phyloP scores from a whole-genome alignment of 495 filamentous ascomycete genomes.

The Bombardia bombarda region DNA sequence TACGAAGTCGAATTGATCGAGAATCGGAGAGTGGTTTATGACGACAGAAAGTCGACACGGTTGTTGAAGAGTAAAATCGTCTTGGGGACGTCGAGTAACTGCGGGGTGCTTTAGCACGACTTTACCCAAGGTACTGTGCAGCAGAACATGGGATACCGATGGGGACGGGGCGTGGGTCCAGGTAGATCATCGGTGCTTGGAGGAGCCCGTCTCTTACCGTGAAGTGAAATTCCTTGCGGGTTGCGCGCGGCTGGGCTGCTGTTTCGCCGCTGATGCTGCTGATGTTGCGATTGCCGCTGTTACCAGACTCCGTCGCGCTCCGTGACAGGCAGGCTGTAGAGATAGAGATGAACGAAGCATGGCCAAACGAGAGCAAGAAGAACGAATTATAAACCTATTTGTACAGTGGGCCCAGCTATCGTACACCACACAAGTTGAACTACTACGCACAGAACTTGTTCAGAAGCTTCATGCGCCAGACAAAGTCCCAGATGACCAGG shows the following conservation, averaged over 20 bases:
- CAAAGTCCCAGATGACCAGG: background rate
- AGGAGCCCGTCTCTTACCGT: conserved; percentile 6
- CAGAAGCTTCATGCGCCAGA: background rate
- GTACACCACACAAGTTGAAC: too few species aligned
- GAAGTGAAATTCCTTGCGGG: conserved; percentile 14
- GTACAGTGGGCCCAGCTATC: too few species aligned
- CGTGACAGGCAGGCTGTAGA: conserved; percentile 15
- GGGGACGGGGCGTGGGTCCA: conserved; percentile 2
- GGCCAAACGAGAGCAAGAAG: too few species aligned
- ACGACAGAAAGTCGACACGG: conserved; percentile 4
- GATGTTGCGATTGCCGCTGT: background rate
- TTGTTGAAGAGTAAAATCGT: conserved; percentile 15
- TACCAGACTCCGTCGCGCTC: conserved; percentile 11
- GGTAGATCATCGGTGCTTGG: background rate
- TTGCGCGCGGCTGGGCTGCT: background rate
- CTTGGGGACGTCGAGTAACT: conserved; percentile 10
- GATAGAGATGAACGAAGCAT: conserved; percentile 20
- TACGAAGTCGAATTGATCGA: conserved; percentile 14
- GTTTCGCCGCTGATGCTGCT: background rate
- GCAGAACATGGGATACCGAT: background rate
- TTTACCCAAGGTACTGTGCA: too few species aligned
- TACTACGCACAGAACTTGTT: too few species aligned
- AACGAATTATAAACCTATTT: too few species aligned
- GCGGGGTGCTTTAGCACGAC: too few species aligned
- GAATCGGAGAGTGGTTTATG: conserved; percentile 10